phyloP scores from a whole-genome alignment of 805 yeast species.

The Zygoascus ofunaensis region DNA sequence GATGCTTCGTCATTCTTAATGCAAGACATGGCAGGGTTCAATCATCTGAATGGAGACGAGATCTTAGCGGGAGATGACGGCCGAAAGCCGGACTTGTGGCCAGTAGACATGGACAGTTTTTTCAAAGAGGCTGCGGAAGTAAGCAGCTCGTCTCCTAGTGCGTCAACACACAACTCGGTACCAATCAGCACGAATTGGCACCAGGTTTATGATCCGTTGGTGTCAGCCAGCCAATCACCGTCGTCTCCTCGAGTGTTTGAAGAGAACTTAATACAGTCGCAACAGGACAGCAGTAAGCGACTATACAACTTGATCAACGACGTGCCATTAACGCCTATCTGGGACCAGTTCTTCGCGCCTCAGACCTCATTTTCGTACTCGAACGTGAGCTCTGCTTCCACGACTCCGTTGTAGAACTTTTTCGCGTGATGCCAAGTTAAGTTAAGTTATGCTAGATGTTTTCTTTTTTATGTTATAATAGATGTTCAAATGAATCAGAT shows the following conservation, averaged over 20 bases:
- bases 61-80: background rate
- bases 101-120: constrained; percentile 20
- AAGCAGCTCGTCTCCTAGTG: constrained; percentile 4
- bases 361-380: background rate
- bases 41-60: too few species aligned
- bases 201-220: constrained; percentile 4
- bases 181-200: constrained; percentile 1
- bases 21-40: background rate
- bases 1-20: background rate
- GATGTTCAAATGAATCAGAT: too few species aligned
- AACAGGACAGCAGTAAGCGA: constrained; percentile 11
- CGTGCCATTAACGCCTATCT: constrained; percentile 26
- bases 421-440: background rate
- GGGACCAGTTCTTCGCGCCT: constrained; percentile 26
- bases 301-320: constrained; percentile 28
- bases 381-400: background rate
- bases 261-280: background rate
- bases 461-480: too few species aligned
- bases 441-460: too few species aligned
- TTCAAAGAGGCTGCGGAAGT: constrained; percentile 20
- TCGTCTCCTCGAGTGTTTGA: background rate
- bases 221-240: background rate
- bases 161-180: constrained; percentile 2
- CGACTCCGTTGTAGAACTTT: background rate
- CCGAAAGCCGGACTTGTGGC: constrained; percentile 6